Evolutionary conservation across 2,329 filamentous ascomycete genomes (phyloP).

Genomic region (Diaporthe velutina): DNA sequence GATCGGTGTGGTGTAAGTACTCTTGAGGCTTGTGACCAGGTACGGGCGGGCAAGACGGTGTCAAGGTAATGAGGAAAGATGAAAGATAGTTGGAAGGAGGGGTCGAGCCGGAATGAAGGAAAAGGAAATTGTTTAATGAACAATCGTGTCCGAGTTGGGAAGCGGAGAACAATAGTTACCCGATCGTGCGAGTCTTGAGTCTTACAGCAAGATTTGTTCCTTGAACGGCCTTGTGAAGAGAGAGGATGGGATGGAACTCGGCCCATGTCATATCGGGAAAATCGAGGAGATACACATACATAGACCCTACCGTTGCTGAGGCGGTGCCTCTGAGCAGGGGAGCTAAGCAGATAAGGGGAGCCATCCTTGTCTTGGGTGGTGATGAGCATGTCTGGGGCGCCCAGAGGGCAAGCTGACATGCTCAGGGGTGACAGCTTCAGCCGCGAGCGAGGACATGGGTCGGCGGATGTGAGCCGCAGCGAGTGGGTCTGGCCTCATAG

Average conservation of each 20-base stretch:
- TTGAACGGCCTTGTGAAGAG: neutral
- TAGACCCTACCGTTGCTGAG: neutral
- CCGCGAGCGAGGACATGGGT: conserved; percentile 35
- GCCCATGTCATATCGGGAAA: conserved; percentile 31
- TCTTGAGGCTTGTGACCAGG: conserved; percentile 20
- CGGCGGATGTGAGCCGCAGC: conserved; percentile 22
- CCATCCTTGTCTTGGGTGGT: conserved; percentile 29
- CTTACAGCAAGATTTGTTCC: conserved; percentile 11
- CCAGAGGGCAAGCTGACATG: conserved; percentile 28
- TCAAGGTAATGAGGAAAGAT: neutral
- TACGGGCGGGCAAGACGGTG: neutral
- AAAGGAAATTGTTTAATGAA: conserved; percentile 31
- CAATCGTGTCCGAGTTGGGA: conserved; percentile 15
- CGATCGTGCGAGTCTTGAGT: neutral
- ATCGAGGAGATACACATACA: conserved; percentile 23
- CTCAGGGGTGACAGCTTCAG: conserved; percentile 29
- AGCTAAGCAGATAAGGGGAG: conserved; percentile 10
- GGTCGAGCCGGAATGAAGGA: neutral
- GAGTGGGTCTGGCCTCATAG: conserved; percentile 5
- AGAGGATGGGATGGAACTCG: conserved; percentile 24
- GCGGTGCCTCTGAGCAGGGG: conserved; percentile 29
- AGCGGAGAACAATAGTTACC: conserved; percentile 16
- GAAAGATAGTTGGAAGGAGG: neutral
- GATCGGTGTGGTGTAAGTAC: conserved; percentile 38
- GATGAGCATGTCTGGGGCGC: conserved; percentile 34